Percentiles rank a stretch among this genome's conserved stretches.
These are phyloP conservation scores for Exophiala oligosperma DNA, from an alignment of 2,329 filamentous ascomycete genomes.

Conservation along the genomic window DNA sequence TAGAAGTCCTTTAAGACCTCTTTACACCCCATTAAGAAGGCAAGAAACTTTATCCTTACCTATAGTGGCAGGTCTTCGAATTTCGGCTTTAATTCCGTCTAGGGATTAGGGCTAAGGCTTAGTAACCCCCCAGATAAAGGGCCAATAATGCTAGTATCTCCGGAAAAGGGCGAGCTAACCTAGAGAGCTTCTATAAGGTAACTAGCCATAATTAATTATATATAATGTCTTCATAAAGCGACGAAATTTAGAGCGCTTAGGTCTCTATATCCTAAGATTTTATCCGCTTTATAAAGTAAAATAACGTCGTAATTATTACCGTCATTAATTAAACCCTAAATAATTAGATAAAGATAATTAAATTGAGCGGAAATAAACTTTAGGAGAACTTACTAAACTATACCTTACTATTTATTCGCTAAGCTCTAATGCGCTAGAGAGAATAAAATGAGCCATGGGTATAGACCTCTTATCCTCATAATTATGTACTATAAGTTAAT, in stretches of 20 bases:
- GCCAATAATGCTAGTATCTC: neutral
- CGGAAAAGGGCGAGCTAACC: neutral
- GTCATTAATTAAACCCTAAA: constrained; percentile 2
- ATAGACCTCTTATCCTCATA: neutral
- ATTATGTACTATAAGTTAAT: constrained; percentile 1
- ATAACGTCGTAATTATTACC: constrained; percentile 3
- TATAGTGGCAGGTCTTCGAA: neutral
- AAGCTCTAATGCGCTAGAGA: neutral
- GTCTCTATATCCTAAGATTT: neutral
- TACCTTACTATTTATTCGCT: neutral
- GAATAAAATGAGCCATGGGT: neutral
- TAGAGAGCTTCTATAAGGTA: neutral
- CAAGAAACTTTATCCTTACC: constrained; percentile 2
- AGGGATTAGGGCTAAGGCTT: neutral
- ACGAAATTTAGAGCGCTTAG: neutral
- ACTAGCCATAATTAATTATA: constrained; percentile 1
- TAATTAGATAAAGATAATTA: neutral
- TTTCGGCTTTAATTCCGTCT: neutral
- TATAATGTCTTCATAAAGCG: neutral
- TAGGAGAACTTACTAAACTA: constrained; percentile 1
- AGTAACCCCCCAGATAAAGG: neutral
- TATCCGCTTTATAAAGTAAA: constrained; percentile 2
- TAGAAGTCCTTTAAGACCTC: constrained; percentile 4
- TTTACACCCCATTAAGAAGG: constrained; percentile 1
- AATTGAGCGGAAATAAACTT: neutral